phyloP scores from a whole-genome alignment of 768 basidiomycete species.

The Mycena crocata region DNA sequence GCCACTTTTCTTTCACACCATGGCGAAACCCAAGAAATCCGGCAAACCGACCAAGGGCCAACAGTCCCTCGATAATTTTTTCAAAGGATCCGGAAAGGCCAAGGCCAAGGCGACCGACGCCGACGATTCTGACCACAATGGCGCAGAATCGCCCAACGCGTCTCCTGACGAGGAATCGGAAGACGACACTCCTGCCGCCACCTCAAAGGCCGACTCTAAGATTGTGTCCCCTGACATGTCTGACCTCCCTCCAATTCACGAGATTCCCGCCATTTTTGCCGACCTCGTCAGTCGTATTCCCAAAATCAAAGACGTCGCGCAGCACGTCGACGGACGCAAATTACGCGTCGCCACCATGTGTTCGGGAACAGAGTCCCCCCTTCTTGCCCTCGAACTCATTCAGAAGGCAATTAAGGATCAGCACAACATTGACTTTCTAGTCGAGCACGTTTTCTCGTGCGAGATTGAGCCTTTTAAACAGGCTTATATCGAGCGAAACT shows the following conservation, averaged over 20 bases:
- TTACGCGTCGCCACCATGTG: conserved; percentile 97
- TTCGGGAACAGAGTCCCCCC: conserved; percentile 95
- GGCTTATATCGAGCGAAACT: conserved; percentile 97
- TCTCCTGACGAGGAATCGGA: conserved; percentile 48
- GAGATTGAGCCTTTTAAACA: conserved; percentile 98
- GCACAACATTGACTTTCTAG: conserved; percentile 69
- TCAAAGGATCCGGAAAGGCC: conserved; percentile 50
- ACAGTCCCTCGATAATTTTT: conserved; percentile 67
- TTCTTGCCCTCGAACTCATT: conserved; percentile 89
- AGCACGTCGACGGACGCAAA: conserved; percentile 80
- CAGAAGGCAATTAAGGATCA: conserved; percentile 79
- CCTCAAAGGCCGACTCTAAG: conserved; percentile 50
- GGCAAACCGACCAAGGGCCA: conserved; percentile 58
- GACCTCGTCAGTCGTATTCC: conserved; percentile 78
- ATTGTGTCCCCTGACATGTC: conserved; percentile 67
- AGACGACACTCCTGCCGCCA: conserved; percentile 40
- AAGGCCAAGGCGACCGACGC: conserved; percentile 47
- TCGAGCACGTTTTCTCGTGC: conserved; percentile 96
- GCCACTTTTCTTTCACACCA: conserved; percentile 40
- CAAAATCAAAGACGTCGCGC: conserved; percentile 72
- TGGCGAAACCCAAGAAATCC: conserved; percentile 63
- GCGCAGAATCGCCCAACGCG: conserved; percentile 33
- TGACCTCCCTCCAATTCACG: conserved; percentile 80
- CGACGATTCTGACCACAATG: conserved; percentile 34
- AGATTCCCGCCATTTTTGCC: conserved; percentile 77